Conservation (phyloP, 257 asterid species). For the Solanum pimpinellifolium region DNA sequence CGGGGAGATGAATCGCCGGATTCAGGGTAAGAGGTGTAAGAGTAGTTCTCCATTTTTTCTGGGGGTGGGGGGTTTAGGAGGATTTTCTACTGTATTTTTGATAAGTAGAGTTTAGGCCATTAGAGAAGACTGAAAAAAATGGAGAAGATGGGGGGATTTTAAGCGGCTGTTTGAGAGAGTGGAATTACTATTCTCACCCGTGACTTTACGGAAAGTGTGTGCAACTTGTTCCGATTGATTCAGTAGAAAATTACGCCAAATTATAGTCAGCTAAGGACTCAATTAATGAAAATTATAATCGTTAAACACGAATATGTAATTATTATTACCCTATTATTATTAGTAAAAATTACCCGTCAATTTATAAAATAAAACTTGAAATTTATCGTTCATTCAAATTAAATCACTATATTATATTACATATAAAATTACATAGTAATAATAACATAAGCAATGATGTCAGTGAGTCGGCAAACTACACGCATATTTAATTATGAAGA, state of each 20-base stretch:
- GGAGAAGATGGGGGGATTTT: neutral
- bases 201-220: neutral
- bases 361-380: too few relatives aligned
- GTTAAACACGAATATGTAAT: neutral
- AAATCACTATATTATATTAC: too few relatives aligned
- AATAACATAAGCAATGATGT: too few relatives aligned
- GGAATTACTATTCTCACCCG: neutral
- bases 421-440: too few relatives aligned
- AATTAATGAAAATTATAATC: neutral
- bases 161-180: neutral
- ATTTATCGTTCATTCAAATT: too few relatives aligned
- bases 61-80: neutral
- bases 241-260: neutral
- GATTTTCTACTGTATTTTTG: neutral
- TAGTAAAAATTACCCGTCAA: too few relatives aligned
- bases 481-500: too few relatives aligned
- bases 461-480: too few relatives aligned
- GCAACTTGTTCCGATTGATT: neutral
- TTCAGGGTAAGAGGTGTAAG: conserved; percentile 70
- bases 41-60: conserved; percentile 62
- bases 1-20: conserved; percentile 95
- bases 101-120: neutral
- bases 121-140: neutral
- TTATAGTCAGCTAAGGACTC: neutral
- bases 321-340: too few relatives aligned